These are phyloP conservation scores for Phytophthora chlamydospora DNA, from an alignment of 352 stramenopile species.

Conservation along the genomic window DNA sequence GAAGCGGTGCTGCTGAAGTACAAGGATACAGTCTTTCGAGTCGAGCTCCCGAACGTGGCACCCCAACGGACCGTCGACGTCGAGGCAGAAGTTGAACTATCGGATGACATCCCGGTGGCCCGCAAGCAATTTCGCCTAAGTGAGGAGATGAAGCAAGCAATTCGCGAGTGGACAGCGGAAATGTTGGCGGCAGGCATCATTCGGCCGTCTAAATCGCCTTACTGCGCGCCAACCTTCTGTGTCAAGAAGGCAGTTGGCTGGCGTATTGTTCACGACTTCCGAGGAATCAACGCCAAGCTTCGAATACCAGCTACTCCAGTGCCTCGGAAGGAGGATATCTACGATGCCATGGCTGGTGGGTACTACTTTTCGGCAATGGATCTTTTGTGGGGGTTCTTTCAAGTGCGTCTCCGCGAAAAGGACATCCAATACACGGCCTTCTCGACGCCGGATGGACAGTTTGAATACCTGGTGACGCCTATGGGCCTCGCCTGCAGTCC, in stretches of 20 bases:
- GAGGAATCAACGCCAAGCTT: slow-evolving; percentile 5
- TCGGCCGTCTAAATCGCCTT: background rate
- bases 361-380: background rate
- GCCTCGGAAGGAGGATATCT: slow-evolving; percentile 1
- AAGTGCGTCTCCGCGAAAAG: background rate
- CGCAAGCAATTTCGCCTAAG: slow-evolving; percentile 3
- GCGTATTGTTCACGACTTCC: slow-evolving; percentile 1
- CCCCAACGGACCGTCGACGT: background rate
- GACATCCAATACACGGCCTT: slow-evolving; percentile 7
- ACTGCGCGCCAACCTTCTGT: slow-evolving; percentile 9
- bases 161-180: background rate
- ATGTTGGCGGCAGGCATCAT: slow-evolving; percentile 6
- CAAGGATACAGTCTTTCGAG: background rate
- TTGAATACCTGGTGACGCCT: background rate
- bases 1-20: background rate
- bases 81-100: background rate
- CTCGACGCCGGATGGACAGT: background rate
- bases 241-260: background rate
- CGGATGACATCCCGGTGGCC: background rate
- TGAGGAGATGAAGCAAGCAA: background rate
- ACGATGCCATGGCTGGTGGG: background rate
- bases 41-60: background rate
- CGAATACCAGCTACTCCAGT: background rate
- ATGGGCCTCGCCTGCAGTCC: slow-evolving; percentile 12
- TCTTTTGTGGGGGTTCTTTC: slow-evolving; percentile 5